phyloP scores from a whole-genome alignment of 2,329 filamentous ascomycete genomes.

The Talaromyces sp. region DNA sequence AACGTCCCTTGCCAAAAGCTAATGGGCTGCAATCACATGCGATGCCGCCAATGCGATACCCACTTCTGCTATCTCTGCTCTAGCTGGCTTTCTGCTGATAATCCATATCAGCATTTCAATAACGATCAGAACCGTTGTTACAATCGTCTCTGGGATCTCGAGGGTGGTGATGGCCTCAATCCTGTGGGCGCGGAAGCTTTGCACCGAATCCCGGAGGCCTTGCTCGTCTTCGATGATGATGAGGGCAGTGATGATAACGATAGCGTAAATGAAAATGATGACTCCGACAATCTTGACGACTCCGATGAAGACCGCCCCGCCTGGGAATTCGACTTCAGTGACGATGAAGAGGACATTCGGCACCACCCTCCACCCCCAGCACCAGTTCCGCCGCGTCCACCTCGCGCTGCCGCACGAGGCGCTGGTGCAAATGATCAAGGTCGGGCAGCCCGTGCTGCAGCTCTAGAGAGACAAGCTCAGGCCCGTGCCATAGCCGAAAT shows the following conservation, averaged over 20 bases:
- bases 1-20: constrained; percentile 83
- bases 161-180: constrained; percentile 70
- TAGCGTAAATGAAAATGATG: constrained; percentile 31
- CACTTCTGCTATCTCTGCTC: constrained; percentile 97
- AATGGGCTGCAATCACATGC: constrained; percentile 96
- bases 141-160: constrained; percentile 86
- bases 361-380: constrained; percentile 42
- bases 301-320: constrained; percentile 20
- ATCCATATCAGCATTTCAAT: constrained; percentile 91
- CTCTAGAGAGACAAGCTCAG: constrained; percentile 42
- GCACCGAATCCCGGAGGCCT: constrained; percentile 43
- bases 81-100: constrained; percentile 76
- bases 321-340: constrained; percentile 23
- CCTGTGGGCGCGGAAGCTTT: constrained; percentile 45
- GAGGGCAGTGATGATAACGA: constrained; percentile 26
- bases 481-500: constrained; percentile 44
- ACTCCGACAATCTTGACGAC: constrained; percentile 24
- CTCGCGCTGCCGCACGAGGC: constrained; percentile 32
- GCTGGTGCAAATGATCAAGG: constrained; percentile 31
- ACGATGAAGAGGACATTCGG: constrained; percentile 31
- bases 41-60: constrained; percentile 82
- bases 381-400: constrained; percentile 43
- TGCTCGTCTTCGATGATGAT: constrained; percentile 41
- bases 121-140: constrained; percentile 70
- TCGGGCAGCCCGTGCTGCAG: constrained; percentile 39